A percentile compares a stretch with the other conserved stretches of the same genome.
Conservation (phyloP, 805 yeast species). For the Cyberlindnera maclurae region DNA sequence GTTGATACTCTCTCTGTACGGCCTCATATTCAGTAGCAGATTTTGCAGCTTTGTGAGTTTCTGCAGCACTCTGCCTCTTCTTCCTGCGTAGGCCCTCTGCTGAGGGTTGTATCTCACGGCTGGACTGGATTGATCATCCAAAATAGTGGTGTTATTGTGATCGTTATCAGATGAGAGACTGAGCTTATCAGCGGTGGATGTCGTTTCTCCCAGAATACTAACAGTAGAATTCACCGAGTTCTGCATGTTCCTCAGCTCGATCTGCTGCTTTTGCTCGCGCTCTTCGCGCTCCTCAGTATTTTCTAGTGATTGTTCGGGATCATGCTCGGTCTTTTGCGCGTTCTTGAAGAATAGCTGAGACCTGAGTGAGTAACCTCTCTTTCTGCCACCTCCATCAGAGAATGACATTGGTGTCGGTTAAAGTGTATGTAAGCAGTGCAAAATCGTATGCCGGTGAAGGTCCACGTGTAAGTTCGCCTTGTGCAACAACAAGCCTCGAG, state of each 20-base stretch:
- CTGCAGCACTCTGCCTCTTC: slow-evolving; percentile 18
- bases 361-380: slow-evolving; percentile 60
- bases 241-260: neutral
- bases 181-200: neutral
- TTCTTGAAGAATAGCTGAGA: slow-evolving; percentile 52
- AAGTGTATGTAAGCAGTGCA: too few species aligned
- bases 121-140: neutral
- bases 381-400: slow-evolving; percentile 29
- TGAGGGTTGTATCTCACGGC: slow-evolving; percentile 5
- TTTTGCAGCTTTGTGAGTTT: slow-evolving; percentile 23
- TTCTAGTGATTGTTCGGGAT: slow-evolving; percentile 8
- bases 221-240: slow-evolving; percentile 3
- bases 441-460: too few species aligned
- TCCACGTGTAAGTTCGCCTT: too few species aligned
- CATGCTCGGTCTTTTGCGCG: slow-evolving; percentile 14
- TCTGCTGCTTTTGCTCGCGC: neutral
- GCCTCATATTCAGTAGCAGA: slow-evolving; percentile 38
- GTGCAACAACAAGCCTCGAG: too few species aligned
- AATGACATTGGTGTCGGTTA: neutral
- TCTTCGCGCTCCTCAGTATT: neutral
- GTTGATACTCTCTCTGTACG: slow-evolving; percentile 46
- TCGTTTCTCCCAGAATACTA: slow-evolving; percentile 3
- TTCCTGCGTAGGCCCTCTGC: slow-evolving; percentile 16
- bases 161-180: slow-evolving; percentile 1
- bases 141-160: neutral